Evolutionary conservation across 2,329 filamentous ascomycete species (phyloP), one percentile per base, ranked within the genome.

Genomic region (Daldinia eschscholtzii): DNA sequence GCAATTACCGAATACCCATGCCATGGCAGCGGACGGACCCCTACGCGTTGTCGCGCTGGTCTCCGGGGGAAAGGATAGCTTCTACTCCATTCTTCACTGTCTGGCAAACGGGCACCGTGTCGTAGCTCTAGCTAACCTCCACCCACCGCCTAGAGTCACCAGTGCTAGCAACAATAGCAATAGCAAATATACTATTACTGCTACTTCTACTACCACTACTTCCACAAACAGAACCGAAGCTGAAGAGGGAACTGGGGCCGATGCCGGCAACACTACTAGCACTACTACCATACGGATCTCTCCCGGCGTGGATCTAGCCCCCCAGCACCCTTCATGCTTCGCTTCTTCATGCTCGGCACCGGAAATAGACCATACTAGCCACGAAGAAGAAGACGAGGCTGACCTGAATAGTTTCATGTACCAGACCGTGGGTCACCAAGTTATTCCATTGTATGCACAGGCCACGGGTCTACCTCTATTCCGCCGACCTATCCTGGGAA

Each of bases 341-440:
- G 67, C 26, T 55, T 56, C 58, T 28, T 57, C 73, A 53, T 39
- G 53, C 57, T 42, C 63, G 26, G 61, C 30, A 53, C 30, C 46
- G 55, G 63, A 50, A 48, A 46, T 46, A 18, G 52, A 55, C 33
- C 44, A 57, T 37, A 26, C 18, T 33, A 78, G 83, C 53, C 83
- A 78, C 28, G 69, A 72, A 5, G 79, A 72, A 5, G 79, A 80
- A 4, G 83, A 86, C 39, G 83, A 85, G 70, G 82, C 86, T 63
- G 93, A 98, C 79, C 86, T 97, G 74, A 93, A 99, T 81, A 98
- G 94, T 83, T 98, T 96, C 89, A 99, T 99, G 96, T 99, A 98
- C 84, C 96, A 99, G 84, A 99, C 96, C 2, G 93, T 98, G 67
- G 96, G 96, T 12, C 93, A 98, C 80, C 87, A 89, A 65, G 84